These are phyloP conservation scores for Schrenkiella parvula DNA, from an alignment of 345 rosid genomes.

Conservation along the genomic window DNA sequence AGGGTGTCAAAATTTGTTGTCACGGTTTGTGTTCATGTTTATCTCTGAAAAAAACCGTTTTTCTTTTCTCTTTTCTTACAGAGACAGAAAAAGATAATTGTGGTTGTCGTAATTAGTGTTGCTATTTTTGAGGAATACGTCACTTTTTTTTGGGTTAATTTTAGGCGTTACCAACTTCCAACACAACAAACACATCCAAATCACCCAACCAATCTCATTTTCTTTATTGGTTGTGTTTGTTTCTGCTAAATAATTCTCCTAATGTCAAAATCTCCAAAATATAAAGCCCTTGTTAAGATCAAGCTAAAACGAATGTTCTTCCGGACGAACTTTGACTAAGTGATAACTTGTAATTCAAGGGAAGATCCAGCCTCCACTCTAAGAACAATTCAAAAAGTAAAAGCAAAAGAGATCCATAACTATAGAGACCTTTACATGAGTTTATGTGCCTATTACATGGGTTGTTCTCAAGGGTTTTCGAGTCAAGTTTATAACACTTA, in stretches of 20 bases:
- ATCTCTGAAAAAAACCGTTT: conserved; percentile 9
- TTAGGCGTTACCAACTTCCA: conserved; percentile 12
- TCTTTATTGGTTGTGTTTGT: background rate
- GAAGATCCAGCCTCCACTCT: background rate
- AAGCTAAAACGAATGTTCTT: background rate
- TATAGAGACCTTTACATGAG: too few relatives aligned
- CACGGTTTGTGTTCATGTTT: conserved; percentile 21
- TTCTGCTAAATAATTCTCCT: background rate
- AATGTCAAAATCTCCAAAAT: background rate
- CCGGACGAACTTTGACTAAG: background rate
- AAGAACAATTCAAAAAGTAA: background rate
- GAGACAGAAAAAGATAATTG: conserved; percentile 4
- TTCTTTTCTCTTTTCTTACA: background rate
- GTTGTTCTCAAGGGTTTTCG: too few relatives aligned
- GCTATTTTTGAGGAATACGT: conserved; percentile 22
- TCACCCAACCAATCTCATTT: background rate
- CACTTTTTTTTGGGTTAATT: conserved; percentile 18
- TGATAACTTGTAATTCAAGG: background rate
- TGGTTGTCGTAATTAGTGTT: conserved; percentile 21
- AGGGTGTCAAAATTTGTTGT: conserved; percentile 9
- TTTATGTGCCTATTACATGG: too few relatives aligned
- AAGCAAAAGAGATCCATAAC: too few relatives aligned
- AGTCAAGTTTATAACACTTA: too few relatives aligned
- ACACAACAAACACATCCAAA: background rate
- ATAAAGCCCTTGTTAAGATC: background rate